A percentile compares a stretch with the other conserved stretches of the same genome.
These are phyloP conservation scores for Peribolospora kevripleyi DNA, from an alignment of 768 basidiomycete species.

Conservation along the genomic window DNA sequence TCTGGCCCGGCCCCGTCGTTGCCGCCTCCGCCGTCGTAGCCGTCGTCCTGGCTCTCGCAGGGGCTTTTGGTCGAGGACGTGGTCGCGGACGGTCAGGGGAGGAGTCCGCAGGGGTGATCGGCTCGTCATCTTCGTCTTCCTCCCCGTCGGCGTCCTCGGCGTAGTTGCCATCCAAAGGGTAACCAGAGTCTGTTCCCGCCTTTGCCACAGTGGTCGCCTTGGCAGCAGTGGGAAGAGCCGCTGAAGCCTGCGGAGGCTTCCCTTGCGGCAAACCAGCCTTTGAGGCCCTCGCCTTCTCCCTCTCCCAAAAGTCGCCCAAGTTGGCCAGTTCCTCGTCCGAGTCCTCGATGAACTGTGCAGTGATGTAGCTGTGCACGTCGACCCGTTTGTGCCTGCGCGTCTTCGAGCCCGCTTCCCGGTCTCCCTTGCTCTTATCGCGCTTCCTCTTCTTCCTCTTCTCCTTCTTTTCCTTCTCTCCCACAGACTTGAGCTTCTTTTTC, in stretches of 20 bases:
- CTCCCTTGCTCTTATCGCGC: not conserved
- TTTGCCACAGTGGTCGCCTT: not conserved
- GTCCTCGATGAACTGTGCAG: not conserved
- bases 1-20: no score
- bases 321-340: slow-evolving; percentile 3
- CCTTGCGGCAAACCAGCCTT: slow-evolving; percentile 1
- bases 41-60: no score
- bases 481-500: not conserved
- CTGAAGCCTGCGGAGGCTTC: slow-evolving; percentile 6
- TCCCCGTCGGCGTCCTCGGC: slow-evolving; percentile 10
- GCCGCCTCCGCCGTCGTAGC: no score
- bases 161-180: slow-evolving; percentile 4
- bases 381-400: not conserved
- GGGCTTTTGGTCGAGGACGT: no score
- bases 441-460: slow-evolving; percentile 2
- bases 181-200: not conserved
- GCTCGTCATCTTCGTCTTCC: slow-evolving; percentile 3
- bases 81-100: no score
- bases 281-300: slow-evolving; percentile 9
- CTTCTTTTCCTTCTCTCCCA: not conserved
- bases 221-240: not conserved
- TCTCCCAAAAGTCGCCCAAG: not conserved
- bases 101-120: no score
- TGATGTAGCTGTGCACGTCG: not conserved
- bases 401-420: not conserved